Percentiles rank a stretch among this genome's conserved stretches.
phyloP scores from a whole-genome alignment of 495 filamentous ascomycete species.

The Alectoria sarmentosa region DNA sequence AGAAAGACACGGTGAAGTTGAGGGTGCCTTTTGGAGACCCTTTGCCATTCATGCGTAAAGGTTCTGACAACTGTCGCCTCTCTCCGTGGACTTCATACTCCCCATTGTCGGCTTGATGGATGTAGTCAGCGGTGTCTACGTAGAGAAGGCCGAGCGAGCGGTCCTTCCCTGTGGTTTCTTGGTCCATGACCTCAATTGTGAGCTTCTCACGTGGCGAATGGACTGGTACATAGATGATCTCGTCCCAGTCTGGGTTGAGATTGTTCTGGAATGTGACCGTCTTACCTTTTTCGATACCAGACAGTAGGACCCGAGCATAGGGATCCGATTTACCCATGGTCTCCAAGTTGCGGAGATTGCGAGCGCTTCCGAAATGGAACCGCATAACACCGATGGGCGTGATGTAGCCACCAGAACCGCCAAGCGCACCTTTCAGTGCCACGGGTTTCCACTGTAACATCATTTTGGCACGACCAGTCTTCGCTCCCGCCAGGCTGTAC shows the following conservation, averaged over 20 bases:
- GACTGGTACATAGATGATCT: constrained; percentile 89
- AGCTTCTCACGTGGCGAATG: constrained; percentile 81
- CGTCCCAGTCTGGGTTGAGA: constrained; percentile 92
- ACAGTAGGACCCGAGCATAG: constrained; percentile 81
- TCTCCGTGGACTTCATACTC: constrained; percentile 76
- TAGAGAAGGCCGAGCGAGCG: constrained; percentile 76
- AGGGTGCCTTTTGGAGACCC: constrained; percentile 70
- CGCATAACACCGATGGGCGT: constrained; percentile 92
- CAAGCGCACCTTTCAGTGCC: constrained; percentile 61
- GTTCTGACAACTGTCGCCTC: constrained; percentile 54
- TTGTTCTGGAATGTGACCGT: constrained; percentile 97
- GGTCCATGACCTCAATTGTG: constrained; percentile 90
- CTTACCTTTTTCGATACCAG: constrained; percentile 78
- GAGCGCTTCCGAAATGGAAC: constrained; percentile 80
- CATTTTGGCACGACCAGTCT: constrained; percentile 82
- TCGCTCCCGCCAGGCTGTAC: constrained; percentile 80
- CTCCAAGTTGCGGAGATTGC: constrained; percentile 83
- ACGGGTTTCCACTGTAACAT: constrained; percentile 93
- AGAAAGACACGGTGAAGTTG: constrained; percentile 83
- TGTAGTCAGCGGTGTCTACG: constrained; percentile 68
- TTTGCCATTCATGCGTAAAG: constrained; percentile 58
- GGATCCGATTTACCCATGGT: constrained; percentile 95
- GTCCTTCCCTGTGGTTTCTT: constrained; percentile 82
- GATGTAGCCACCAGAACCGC: constrained; percentile 79
- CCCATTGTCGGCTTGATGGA: constrained; percentile 67